Percentiles rank a stretch among this genome's conserved stretches.
Evolutionary conservation across 768 basidiomycete species (phyloP).

Genomic region (Fomitopsis serialis): DNA sequence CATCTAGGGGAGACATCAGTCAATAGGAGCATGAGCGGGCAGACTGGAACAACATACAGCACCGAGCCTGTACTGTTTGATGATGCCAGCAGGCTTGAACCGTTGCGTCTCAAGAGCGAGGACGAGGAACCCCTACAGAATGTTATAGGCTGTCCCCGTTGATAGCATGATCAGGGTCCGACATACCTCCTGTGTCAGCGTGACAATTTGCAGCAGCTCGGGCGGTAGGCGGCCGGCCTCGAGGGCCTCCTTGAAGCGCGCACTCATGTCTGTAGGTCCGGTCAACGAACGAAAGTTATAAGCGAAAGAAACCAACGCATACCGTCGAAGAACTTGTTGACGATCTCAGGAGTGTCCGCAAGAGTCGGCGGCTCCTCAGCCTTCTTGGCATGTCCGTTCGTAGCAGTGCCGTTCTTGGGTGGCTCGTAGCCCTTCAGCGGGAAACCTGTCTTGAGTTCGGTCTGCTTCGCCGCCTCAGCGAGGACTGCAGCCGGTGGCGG

Average conservation of each 20-base stretch:
- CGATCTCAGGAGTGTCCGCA: slow-evolving; percentile 50
- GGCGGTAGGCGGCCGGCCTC: slow-evolving; percentile 36
- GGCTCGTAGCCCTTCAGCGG: slow-evolving; percentile 61
- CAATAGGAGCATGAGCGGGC: neutral
- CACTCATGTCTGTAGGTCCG: slow-evolving; percentile 42
- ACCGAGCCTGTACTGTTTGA: slow-evolving; percentile 71
- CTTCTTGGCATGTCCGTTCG: slow-evolving; percentile 54
- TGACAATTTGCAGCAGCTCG: slow-evolving; percentile 67
- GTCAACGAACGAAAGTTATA: neutral
- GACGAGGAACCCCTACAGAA: slow-evolving; percentile 60
- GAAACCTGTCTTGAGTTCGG: slow-evolving; percentile 63
- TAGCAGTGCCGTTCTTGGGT: slow-evolving; percentile 31
- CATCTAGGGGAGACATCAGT: slow-evolving; percentile 37
- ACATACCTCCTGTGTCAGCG: slow-evolving; percentile 68
- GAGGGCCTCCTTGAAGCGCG: slow-evolving; percentile 42
- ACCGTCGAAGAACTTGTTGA: slow-evolving; percentile 63
- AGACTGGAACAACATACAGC: slow-evolving; percentile 38
- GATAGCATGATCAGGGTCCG: neutral
- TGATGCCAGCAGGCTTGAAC: slow-evolving; percentile 64
- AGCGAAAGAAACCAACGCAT: slow-evolving; percentile 10
- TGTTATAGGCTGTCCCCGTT: neutral
- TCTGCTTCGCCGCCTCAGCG: slow-evolving; percentile 70
- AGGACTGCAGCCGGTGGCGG: slow-evolving; percentile 66
- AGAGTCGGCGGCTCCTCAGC: slow-evolving; percentile 68
- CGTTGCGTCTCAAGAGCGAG: slow-evolving; percentile 65